phyloP scores from a whole-genome alignment of 441 rosid genomes.

The Pelargonium myrrhifolium region DNA sequence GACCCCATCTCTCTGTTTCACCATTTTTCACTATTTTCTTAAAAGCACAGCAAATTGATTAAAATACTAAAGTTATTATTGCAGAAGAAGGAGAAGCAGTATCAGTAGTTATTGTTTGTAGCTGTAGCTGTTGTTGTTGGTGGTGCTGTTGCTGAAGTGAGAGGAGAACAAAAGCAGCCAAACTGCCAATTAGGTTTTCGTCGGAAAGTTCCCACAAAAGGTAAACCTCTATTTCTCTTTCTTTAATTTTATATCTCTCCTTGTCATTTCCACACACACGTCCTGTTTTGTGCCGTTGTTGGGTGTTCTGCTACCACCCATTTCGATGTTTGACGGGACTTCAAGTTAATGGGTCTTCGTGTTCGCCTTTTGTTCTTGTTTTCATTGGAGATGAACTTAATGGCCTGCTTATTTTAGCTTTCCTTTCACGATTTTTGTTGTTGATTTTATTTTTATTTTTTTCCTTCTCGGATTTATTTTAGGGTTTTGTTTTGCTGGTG shows the following conservation, averaged over 20 bases:
- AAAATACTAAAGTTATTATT: not conserved
- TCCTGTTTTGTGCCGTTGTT: conserved; percentile 1
- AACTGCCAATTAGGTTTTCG: not conserved
- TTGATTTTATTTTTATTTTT: not conserved
- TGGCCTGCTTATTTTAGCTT: not conserved
- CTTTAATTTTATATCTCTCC: not conserved
- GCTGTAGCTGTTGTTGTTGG: too few species aligned
- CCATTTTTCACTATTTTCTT: not conserved
- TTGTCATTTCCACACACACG: not conserved
- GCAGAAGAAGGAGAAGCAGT: not conserved
- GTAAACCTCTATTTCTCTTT: not conserved
- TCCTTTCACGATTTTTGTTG: not conserved
- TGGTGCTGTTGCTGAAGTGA: not conserved
- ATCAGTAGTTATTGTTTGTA: not conserved
- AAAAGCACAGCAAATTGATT: not conserved
- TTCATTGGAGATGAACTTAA: not conserved
- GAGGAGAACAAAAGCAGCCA: not conserved
- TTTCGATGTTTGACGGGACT: not conserved
- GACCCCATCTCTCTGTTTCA: not conserved
- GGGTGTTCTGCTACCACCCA: conserved; percentile 1
- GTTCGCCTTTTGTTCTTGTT: not conserved
- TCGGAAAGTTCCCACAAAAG: conserved; percentile 4
- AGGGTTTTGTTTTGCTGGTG: conserved; percentile 2
- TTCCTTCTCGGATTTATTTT: not conserved
- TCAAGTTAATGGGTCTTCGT: not conserved